Conservation (phyloP, 2,329 filamentous ascomycete species). For the Verticillium klebahnii region DNA sequence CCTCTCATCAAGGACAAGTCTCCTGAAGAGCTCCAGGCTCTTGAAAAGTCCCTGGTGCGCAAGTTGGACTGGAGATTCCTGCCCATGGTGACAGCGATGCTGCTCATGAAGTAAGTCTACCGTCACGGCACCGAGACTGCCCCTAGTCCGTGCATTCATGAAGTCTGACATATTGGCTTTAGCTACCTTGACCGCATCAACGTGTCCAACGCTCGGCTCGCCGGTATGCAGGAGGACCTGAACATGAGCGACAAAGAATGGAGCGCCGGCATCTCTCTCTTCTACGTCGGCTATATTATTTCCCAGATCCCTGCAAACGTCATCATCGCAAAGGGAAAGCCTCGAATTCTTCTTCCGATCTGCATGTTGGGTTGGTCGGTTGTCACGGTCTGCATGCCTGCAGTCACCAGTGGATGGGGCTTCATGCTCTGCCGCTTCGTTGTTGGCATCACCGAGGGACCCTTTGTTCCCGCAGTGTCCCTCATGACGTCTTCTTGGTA, state of each 20-base stretch:
- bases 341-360: conserved; percentile 26
- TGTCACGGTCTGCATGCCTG: conserved; percentile 39
- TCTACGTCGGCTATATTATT: conserved; percentile 41
- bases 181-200: conserved; percentile 49
- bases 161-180: conserved; percentile 3
- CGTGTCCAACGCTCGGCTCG: conserved; percentile 37
- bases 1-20: conserved; percentile 13
- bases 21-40: conserved; percentile 15
- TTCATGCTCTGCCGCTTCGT: conserved; percentile 27
- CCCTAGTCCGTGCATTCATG: background rate
- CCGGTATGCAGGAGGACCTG: conserved; percentile 30
- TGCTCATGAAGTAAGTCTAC: conserved; percentile 23
- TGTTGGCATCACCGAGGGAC: conserved; percentile 24
- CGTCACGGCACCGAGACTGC: background rate
- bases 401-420: conserved; percentile 22
- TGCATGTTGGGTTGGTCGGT: conserved; percentile 38
- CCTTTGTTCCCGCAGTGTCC: conserved; percentile 41
- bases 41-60: conserved; percentile 17
- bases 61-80: conserved; percentile 24
- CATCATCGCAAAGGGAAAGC: conserved; percentile 34
- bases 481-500: conserved; percentile 44
- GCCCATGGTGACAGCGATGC: conserved; percentile 21
- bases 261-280: conserved; percentile 34
- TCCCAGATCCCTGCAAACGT: conserved; percentile 42
- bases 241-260: conserved; percentile 29